Percentiles rank a stretch among this genome's conserved stretches.
These are phyloP conservation scores for Talaromyces sp. DNA, from an alignment of 2,329 filamentous ascomycete species.

Conservation along the genomic window DNA sequence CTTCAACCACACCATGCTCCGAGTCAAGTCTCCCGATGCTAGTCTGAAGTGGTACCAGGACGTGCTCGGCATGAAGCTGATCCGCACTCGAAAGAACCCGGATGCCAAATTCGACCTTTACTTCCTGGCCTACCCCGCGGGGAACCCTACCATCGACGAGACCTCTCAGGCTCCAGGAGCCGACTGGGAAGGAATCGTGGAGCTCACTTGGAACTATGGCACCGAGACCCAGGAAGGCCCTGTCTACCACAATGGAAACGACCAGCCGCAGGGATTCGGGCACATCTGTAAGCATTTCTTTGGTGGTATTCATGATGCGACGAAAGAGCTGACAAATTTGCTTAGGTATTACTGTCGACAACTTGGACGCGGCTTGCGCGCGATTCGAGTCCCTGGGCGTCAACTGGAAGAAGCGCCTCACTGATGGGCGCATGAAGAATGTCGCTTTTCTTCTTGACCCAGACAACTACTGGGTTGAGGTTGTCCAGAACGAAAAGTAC, in stretches of 20 bases:
- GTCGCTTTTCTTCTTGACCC: conserved; percentile 88
- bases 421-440: conserved; percentile 86
- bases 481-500: conserved; percentile 64
- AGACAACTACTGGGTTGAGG: conserved; percentile 73
- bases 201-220: conserved; percentile 79
- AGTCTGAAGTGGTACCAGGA: conserved; percentile 79
- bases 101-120: conserved; percentile 80
- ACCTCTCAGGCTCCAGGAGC: conserved; percentile 53
- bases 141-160: conserved; percentile 49
- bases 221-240: conserved; percentile 69
- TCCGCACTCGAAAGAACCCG: conserved; percentile 66
- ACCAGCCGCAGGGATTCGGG: conserved; percentile 86
- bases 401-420: conserved; percentile 92
- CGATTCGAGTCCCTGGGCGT: conserved; percentile 78
- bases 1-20: conserved; percentile 69
- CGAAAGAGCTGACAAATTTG: background rate
- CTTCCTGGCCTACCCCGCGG: conserved; percentile 75
- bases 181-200: conserved; percentile 75
- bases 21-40: conserved; percentile 75
- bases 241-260: conserved; percentile 93
- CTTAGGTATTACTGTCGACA: conserved; percentile 72
- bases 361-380: conserved; percentile 80
- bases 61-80: conserved; percentile 78
- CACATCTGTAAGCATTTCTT: conserved; percentile 67
- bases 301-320: background rate